phyloP scores from a whole-genome alignment of 129 eudicot genomes.

The Silybum marianum region DNA sequence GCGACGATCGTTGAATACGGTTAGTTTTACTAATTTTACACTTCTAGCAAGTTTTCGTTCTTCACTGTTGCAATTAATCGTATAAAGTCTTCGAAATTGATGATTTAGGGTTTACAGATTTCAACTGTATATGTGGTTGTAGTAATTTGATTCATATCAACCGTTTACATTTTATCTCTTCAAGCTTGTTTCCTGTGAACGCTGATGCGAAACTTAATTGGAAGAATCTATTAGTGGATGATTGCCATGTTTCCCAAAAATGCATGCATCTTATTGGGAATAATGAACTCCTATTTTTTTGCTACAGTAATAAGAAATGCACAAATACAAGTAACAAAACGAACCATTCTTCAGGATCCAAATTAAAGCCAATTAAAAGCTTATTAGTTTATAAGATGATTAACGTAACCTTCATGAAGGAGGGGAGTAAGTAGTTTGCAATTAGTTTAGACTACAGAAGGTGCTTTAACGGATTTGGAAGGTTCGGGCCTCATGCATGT shows the following conservation, averaged over 20 bases:
- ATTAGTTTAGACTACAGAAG: no score
- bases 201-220: not conserved
- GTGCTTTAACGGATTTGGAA: no score
- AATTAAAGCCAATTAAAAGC: no score
- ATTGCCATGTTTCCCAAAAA: not conserved
- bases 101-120: not conserved
- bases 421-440: no score
- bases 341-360: no score
- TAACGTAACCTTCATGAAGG: no score
- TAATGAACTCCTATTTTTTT: not conserved
- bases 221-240: not conserved
- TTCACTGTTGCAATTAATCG: not conserved
- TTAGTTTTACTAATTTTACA: constrained; percentile 8
- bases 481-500: no score
- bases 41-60: not conserved
- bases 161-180: not conserved
- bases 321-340: no score
- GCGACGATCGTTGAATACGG: constrained; percentile 4
- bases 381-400: no score
- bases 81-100: constrained; percentile 3
- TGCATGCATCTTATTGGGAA: not conserved
- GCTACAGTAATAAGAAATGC: not conserved
- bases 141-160: not conserved
- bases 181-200: not conserved
- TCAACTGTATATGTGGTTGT: not conserved